These are phyloP conservation scores for Lactarius deliciosus DNA, from an alignment of 768 basidiomycete species.

Conservation along the genomic window DNA sequence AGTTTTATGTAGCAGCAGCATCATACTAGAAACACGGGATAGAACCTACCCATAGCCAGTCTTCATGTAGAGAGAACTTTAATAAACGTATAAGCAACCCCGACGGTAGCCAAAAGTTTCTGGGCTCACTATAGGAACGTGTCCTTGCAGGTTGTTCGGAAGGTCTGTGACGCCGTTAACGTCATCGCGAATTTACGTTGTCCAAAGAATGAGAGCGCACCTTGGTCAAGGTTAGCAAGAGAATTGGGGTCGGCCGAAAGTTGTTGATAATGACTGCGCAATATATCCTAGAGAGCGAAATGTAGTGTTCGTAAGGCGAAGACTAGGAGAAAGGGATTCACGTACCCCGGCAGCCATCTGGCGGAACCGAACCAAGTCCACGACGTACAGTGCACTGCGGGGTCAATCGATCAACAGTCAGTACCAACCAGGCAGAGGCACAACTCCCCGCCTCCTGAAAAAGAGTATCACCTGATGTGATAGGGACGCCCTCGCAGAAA, in stretches of 20 bases:
- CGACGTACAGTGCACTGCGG: constrained; percentile 86
- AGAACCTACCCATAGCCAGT: constrained; percentile 90
- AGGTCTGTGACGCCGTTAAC: constrained; percentile 56
- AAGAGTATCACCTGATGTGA: constrained; percentile 78
- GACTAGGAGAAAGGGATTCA: constrained; percentile 1
- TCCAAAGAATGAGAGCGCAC: constrained; percentile 37
- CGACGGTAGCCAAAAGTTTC: background rate
- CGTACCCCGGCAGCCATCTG: constrained; percentile 65
- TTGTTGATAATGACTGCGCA: constrained; percentile 89
- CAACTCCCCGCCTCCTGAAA: too few relatives aligned
- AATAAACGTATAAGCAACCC: constrained; percentile 15
- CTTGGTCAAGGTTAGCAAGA: constrained; percentile 93
- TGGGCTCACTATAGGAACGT: constrained; percentile 85
- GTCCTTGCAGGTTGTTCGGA: constrained; percentile 90
- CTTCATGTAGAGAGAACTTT: constrained; percentile 83
- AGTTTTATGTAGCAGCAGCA: background rate
- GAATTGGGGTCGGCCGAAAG: constrained; percentile 94
- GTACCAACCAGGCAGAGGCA: background rate
- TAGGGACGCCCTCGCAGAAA: constrained; percentile 83
- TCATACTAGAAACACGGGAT: constrained; percentile 1
- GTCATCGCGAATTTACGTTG: background rate
- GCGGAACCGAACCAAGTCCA: constrained; percentile 93
- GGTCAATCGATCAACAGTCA: background rate
- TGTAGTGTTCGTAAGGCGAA: background rate
- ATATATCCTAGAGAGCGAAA: constrained; percentile 58